These are phyloP conservation scores for Lagenidium giganteum DNA, from an alignment of 352 stramenopile genomes.

Conservation along the genomic window DNA sequence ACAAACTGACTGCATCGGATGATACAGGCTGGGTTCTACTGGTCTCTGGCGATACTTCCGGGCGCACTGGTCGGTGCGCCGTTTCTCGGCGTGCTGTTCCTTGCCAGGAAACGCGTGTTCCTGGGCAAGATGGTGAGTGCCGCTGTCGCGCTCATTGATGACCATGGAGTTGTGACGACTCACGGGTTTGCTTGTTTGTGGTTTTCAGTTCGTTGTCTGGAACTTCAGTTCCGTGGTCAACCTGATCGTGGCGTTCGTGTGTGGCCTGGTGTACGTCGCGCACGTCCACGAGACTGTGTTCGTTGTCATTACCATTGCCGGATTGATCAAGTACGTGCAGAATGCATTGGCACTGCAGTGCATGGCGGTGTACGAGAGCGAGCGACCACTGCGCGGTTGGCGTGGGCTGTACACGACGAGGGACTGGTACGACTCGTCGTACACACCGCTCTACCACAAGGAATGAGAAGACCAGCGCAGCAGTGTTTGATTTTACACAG, in stretches of 20 bases:
- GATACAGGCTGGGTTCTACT: too few relatives aligned
- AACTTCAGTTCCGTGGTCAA: constrained; percentile 69
- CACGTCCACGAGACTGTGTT: constrained; percentile 77
- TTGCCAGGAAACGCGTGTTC: constrained; percentile 68
- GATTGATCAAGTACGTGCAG: constrained; percentile 67
- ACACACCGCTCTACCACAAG: constrained; percentile 72
- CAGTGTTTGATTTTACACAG: too few relatives aligned
- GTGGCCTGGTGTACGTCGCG: constrained; percentile 43
- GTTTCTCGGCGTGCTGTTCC: constrained; percentile 62
- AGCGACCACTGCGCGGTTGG: constrained; percentile 67
- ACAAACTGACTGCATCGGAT: too few relatives aligned
- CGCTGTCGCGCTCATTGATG: neutral
- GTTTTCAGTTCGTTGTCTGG: constrained; percentile 49
- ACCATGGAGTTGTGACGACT: neutral
- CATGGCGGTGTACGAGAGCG: constrained; percentile 71
- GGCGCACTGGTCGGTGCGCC: constrained; percentile 51
- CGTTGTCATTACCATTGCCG: constrained; percentile 34
- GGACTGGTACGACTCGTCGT: constrained; percentile 85
- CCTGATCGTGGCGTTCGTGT: constrained; percentile 52
- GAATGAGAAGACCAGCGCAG: constrained; percentile 36
- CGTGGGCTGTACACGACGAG: constrained; percentile 75
- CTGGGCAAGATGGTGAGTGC: constrained; percentile 57
- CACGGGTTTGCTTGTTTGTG: constrained; percentile 17
- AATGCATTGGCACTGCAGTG: constrained; percentile 63
- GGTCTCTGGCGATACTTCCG: too few relatives aligned